Base-by-base conservation (phyloP, 495 filamentous ascomycete species). In the Filosporella fistucella region DNA sequence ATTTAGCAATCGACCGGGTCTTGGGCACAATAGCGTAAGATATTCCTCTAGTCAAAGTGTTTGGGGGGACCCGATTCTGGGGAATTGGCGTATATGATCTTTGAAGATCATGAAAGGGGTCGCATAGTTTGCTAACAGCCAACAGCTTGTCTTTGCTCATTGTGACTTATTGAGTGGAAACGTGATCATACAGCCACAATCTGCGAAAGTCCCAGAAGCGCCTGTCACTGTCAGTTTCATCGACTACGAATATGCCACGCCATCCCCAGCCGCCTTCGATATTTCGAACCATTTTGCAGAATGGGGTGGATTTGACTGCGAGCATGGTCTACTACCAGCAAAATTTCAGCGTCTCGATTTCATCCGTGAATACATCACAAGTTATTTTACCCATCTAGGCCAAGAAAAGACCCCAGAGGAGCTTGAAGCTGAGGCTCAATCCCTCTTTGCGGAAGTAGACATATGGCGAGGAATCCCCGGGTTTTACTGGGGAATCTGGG, bases 271-370 rank as follows among this genome's bases (percentile, higher is more conserved):
- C 12, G 89, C 93, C n/a, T 99, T 99, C 64, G 93, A 99, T 63
- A 80, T 99, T 47, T 84, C 93, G n/a, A 99, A 99, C 72, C 93
- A 99, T 72, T 91, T 99, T 62, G 89, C 94, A 33, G 93, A 99
- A 71, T 99, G 93, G 91, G 91, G 84, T 43, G 93, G 93, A 47
- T 95, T 95, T 59, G 88, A 93, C 54, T 99, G 93, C 75, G 90
- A 99, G 63, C 88, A 82, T 65, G 80, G 68, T 52, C 82, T 84
- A 59, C 75, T 96, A 33, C 93, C 93, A 2, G 94, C 91, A 0
- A 76, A 76, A 43, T 69, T 81, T 6, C 80, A 89, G 53, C 84
- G 93, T 18, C 74, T 84, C 30, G 80, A 84, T 48, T 99, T 97
- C 69, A 73, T 97, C 43, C 72, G 74, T 37, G 82, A 88, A 59